Evolutionary conservation across 2,329 filamentous ascomycete species (phyloP).

Genomic region (Cephalotrichum gorgonifer): DNA sequence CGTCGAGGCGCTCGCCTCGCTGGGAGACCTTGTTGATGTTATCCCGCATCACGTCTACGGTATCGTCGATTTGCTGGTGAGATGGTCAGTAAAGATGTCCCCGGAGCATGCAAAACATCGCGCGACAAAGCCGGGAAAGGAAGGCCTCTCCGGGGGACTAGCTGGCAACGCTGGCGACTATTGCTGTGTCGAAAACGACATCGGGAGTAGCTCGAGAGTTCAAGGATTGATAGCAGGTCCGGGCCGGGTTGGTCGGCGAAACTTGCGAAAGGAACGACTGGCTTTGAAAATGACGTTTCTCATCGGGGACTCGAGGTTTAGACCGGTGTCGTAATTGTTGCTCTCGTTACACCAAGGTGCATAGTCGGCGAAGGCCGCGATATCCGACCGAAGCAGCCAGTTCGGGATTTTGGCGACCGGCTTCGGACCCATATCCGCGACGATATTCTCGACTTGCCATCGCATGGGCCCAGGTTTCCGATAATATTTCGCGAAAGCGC

Average conservation of each 20-base stretch:
- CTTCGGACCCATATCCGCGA: too few relatives aligned
- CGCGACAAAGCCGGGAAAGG: not conserved
- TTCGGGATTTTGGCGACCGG: not conserved
- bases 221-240: too few relatives aligned
- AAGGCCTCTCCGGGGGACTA: not conserved
- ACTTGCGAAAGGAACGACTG: too few relatives aligned
- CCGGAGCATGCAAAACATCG: not conserved
- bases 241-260: too few relatives aligned
- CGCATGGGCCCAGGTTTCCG: too few relatives aligned
- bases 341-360: not conserved
- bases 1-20: slow-evolving; percentile 81
- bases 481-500: too few relatives aligned
- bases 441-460: too few relatives aligned
- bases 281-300: too few relatives aligned
- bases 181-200: not conserved
- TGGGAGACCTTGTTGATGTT: slow-evolving; percentile 97
- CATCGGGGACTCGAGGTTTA: too few relatives aligned
- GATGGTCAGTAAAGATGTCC: not conserved
- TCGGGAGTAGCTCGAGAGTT: too few relatives aligned
- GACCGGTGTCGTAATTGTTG: not conserved
- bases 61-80: slow-evolving; percentile 88
- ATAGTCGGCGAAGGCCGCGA: not conserved
- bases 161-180: not conserved
- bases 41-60: slow-evolving; percentile 87
- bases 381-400: not conserved